These are phyloP conservation scores for Erucastrum elatum DNA, from an alignment of 345 rosid species.

Conservation along the genomic window DNA sequence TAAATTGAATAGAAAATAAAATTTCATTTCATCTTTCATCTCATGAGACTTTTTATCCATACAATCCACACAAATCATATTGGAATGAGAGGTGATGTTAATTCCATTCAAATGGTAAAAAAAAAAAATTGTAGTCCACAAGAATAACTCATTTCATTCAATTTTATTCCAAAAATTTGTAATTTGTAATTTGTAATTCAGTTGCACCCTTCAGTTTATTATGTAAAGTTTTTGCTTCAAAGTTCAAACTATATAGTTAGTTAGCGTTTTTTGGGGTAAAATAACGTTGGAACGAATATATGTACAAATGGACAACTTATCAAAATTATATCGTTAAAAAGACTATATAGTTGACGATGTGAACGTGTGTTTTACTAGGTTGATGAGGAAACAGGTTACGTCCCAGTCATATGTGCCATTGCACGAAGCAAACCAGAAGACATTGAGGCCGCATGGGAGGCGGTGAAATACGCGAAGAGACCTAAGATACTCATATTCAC, in stretches of 20 bases:
- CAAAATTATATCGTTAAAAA: not conserved
- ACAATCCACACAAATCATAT: too few species aligned
- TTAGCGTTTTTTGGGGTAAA: not conserved
- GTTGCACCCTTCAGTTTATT: not conserved
- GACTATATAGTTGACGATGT: not conserved
- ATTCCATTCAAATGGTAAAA: too few species aligned
- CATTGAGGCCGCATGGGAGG: slow-evolving; percentile 72
- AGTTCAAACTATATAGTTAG: not conserved
- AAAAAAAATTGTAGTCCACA: too few species aligned
- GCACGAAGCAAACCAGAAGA: slow-evolving; percentile 74
- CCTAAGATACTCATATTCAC: slow-evolving; percentile 77
- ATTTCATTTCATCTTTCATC: too few species aligned
- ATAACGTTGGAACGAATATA: not conserved
- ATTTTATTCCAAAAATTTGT: too few species aligned
- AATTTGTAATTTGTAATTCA: too few species aligned
- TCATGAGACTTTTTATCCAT: too few species aligned
- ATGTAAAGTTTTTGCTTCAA: not conserved
- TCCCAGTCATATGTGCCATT: slow-evolving; percentile 81
- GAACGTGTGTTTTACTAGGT: slow-evolving; percentile 12
- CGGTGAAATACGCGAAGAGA: slow-evolving; percentile 73
- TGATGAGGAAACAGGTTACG: slow-evolving; percentile 61
- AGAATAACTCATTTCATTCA: too few species aligned
- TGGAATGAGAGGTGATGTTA: too few species aligned
- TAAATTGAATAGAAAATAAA: too few species aligned
- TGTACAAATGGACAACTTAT: not conserved